A percentile compares a stretch with the other conserved stretches of the same genome.
Conservation (phyloP, 176 grass and related monocot genomes). For the Bonia amplexicaulis region DNA sequence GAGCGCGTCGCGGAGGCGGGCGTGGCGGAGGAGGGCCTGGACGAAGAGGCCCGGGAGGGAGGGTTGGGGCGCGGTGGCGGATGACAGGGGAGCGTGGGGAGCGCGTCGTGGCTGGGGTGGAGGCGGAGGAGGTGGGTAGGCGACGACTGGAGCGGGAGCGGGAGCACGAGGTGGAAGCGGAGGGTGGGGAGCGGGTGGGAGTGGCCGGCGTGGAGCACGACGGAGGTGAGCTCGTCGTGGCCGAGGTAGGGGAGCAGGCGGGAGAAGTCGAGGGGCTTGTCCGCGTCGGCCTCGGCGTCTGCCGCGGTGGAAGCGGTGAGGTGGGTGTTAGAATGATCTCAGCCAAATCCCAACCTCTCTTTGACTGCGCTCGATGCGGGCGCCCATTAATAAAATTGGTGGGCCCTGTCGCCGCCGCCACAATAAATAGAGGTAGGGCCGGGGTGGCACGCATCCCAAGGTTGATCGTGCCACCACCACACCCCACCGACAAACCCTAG, state of each 20-base stretch:
- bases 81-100: slow-evolving; percentile 41
- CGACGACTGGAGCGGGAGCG: slow-evolving; percentile 32
- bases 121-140: slow-evolving; percentile 50
- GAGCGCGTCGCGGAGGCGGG: slow-evolving; percentile 46
- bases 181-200: slow-evolving; percentile 72
- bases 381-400: too few relatives aligned
- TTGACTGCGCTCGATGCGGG: too few relatives aligned
- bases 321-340: too few relatives aligned
- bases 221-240: slow-evolving; percentile 46
- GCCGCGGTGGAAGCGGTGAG: slow-evolving; percentile 21
- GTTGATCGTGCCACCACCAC: too few relatives aligned
- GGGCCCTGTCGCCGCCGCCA: too few relatives aligned
- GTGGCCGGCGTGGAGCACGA: slow-evolving; percentile 62
- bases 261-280: slow-evolving; percentile 17
- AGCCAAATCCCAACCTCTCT: too few relatives aligned
- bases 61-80: slow-evolving; percentile 32
- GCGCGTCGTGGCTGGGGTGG: slow-evolving; percentile 50
- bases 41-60: slow-evolving; percentile 61
- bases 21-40: slow-evolving; percentile 51
- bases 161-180: slow-evolving; percentile 50
- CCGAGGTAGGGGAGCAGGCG: slow-evolving; percentile 69
- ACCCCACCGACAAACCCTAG: too few relatives aligned
- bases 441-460: too few relatives aligned
- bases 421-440: too few relatives aligned
- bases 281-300: neutral